A percentile compares a stretch with the other conserved stretches of the same genome.
Evolutionary conservation across 192 early-diverging fungal genomes (phyloP).

Genomic region (Umbelopsis sp.): DNA sequence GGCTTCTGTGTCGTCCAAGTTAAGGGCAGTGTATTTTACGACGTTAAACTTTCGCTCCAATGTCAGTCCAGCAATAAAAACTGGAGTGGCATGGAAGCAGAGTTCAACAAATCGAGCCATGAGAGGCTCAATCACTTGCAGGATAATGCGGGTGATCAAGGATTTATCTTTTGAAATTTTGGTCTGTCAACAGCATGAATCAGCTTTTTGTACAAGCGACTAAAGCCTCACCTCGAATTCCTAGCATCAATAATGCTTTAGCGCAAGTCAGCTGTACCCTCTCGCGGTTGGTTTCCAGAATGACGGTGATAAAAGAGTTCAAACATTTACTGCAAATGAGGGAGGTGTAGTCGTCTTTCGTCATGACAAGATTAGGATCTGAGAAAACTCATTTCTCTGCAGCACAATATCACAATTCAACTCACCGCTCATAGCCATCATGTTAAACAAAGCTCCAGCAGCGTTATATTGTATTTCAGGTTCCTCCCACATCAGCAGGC

Average conservation of each 20-base stretch:
- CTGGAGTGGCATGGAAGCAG: constrained; percentile 2
- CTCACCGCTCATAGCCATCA: constrained; percentile 31
- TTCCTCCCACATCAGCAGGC: constrained; percentile 27
- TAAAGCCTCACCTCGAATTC: constrained; percentile 28
- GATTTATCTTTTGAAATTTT: constrained; percentile 13
- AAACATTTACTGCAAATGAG: constrained; percentile 29
- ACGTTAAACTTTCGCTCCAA: constrained; percentile 1
- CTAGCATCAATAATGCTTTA: constrained; percentile 23
- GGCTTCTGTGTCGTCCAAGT: neutral
- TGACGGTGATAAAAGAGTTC: constrained; percentile 22
- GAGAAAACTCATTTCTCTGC: too few species aligned
- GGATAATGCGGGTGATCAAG: constrained; percentile 12
- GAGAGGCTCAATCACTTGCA: constrained; percentile 25
- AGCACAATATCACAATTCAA: neutral
- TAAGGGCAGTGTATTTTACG: neutral
- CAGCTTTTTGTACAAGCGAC: neutral
- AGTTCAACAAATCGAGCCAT: constrained; percentile 22
- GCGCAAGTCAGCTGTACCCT: constrained; percentile 32
- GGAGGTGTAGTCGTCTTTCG: constrained; percentile 23
- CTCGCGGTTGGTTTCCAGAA: constrained; percentile 20
- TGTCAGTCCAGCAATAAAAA: constrained; percentile 4
- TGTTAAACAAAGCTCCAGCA: constrained; percentile 32
- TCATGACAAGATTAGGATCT: neutral
- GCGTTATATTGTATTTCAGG: constrained; percentile 35
- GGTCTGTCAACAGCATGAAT: neutral